Base-by-base conservation (phyloP, 2,329 filamentous ascomycete species). In the Penicillium sp. region DNA sequence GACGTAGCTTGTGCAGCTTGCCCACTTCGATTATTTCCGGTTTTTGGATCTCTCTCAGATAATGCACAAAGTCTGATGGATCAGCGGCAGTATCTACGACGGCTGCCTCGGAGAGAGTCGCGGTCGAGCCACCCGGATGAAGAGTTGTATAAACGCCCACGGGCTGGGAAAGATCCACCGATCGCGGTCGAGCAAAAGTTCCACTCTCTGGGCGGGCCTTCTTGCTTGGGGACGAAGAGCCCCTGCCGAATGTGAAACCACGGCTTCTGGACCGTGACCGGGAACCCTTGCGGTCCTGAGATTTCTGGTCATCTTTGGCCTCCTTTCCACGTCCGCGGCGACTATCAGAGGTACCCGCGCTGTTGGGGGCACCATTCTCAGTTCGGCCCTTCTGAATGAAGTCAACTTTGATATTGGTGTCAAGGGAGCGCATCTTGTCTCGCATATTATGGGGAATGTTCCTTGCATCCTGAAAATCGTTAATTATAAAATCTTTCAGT, bases 361-460 rank as follows among this genome's bases (percentile, higher is more conserved):
- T 73, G 76, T 61, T 79, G 63, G 76, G 79, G 69, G 72, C 76
- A 68, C 70, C 79, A 75, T 82, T 87, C 72, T 89, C 89, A 7
- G 85, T 86, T 81, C 90, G 91, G 71, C 97, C 90, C 72, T 96
- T 93, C 52, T 89, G 88, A 67, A 98, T 92, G 68, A 99, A 96
- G 70, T 98, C 93, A 71, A 92, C 90, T 77, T 99, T 99, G 79
- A 98, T 93, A 35, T 90, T 89, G 63, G 91, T 84, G 61, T 90
- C 91, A 58, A 99, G 80, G 55, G 88, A 93, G 46, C 93, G 86
- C 92, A 99, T 97, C 77, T 96, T 96, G 74, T 93, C 91, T 54
- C 93, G 84, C 81, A 96, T 92, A 62, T 96, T 90, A 69, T 96
- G 90, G 3, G 93, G 93, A 53, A 98, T 96, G 68, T 98, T 96